Evolutionary conservation across 1,139 yeast genomes (phyloP), one percentile per base, ranked within the genome.

Genomic region (Scheffersomyces illinoinensis): DNA sequence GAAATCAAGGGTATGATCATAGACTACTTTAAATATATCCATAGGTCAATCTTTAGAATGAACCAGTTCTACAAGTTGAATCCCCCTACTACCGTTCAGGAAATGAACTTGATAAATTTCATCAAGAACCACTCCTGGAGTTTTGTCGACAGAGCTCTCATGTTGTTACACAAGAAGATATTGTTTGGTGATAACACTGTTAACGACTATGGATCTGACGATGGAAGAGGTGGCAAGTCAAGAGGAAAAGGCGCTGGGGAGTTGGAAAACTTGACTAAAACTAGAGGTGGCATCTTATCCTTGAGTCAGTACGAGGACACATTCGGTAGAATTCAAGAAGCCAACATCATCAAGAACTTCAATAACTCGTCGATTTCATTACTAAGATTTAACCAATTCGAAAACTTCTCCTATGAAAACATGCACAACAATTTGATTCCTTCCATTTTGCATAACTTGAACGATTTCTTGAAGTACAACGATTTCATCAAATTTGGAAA

Each of bases 121-220:
- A 79, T 85, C 68, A 68, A 81, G 70, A 75, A 82, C 69, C 77
- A 83, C 74, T 76, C 81, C 59, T 85, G 77, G 83, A 79, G 76
- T 71, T 82, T 83, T 68, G 86, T 85, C 47, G 89, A 86, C 66
- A 76, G 89, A 57, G 85, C 87, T 0, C 66, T 83, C 52, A 78
- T 85, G 76, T 74, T 85, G 59, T 69, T 86, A 19, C 89, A 86
- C 65, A 83, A 85, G 66, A 84, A 84, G 64, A 83, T 84, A 17
- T 68, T 84, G 39, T 68, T 79, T 61, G 72, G 78, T 46, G 77
- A 76, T 47, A 54, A 51, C 49, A 54, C 24, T 46, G 54, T 52
- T 52, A 54, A 52, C 50, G 26, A 26, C 19, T 48, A 48, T 21
- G 51, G 51, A 14, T 48, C 51, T 17, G 51, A 48, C 19, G 51